A percentile compares a stretch with the other conserved stretches of the same genome.
Evolutionary conservation across 225 moss, liverwort and hornwort genomes (phyloP).

Genomic region (Polytrichum commune): DNA sequence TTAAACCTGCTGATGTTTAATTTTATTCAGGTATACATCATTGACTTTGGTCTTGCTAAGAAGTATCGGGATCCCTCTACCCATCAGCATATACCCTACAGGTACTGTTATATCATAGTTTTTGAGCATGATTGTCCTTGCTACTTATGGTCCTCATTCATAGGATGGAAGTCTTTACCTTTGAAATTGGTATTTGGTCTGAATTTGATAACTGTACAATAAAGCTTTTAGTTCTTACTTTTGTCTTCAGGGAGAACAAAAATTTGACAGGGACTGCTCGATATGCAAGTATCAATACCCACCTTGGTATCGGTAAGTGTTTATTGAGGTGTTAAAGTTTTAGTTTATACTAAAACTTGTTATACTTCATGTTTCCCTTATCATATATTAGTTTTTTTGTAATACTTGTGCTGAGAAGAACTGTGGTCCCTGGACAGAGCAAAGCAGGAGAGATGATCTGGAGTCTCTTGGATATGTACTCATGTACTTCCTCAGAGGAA

Average conservation of each 20-base stretch:
- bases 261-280: slow-evolving; percentile 82
- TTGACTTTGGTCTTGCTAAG: slow-evolving; percentile 97
- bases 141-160: no score
- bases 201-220: no score
- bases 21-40: slow-evolving; percentile 67
- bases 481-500: slow-evolving; percentile 92
- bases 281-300: slow-evolving; percentile 93
- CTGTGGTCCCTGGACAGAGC: slow-evolving; percentile 43
- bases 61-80: slow-evolving; percentile 92
- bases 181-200: no score
- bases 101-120: slow-evolving; percentile 23
- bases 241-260: slow-evolving; percentile 78
- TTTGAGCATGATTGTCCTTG: not conserved
- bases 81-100: slow-evolving; percentile 89
- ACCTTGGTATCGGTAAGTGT: slow-evolving; percentile 86
- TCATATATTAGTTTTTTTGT: not conserved
- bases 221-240: not conserved
- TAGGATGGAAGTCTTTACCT: no score
- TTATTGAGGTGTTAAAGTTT: not conserved
- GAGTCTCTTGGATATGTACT: slow-evolving; percentile 94
- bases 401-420: no score
- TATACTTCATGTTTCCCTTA: not conserved
- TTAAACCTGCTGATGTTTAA: not conserved
- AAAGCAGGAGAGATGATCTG: slow-evolving; percentile 96
- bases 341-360: no score